Evolutionary conservation across 192 early-diverging fungal species (phyloP), one percentile per base, ranked within the genome.

Genomic region (Backusella sp.): DNA sequence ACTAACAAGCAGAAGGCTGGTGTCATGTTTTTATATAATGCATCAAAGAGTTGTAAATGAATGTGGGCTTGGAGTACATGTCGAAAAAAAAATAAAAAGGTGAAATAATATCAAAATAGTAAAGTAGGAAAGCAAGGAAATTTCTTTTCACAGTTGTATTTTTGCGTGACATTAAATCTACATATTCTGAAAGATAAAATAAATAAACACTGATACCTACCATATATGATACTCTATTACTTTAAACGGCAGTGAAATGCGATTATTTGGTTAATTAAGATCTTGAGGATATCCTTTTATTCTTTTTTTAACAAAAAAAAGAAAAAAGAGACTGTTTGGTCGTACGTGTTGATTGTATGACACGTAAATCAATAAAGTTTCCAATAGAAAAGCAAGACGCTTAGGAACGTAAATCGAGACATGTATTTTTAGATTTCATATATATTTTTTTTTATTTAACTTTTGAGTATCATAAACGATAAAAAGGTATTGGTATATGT

Each of bases 211-310:
- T 28, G 11, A 62, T 28, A 11, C 11, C 3, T 23, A 28, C 56
- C 56, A 62, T 62, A 62, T 62, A 3, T 9, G 56, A 28, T 23
- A 62, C 23, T 62, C 56, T 62, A 62, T 62, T 62, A 28, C 56
- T 62, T 62, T 28, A 62, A 28, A 28, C 19, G 56, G 56, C 11
- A 62, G 11, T 28, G 21, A 62, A 62, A 62, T 62, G 56, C 26
- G 28, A 26, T 62, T 62, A 21, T 62, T 62, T 62, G 56, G 23
- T 62, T 62, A 62, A 62, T 62, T 62, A 62, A 62, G 56, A 62
- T 28, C 56, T 62, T 62, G 21, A 62, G 23, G 56, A 62, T 62
- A 2, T 62, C 56, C 23, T 62, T 62, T 62, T 62, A 4, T 62
- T 62, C 56, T 62, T 62, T 62, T 59, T 62, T 59, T 59, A 26